Evolutionary conservation across 768 basidiomycete species (phyloP).

Genomic region (Tephrocybe rancida): DNA sequence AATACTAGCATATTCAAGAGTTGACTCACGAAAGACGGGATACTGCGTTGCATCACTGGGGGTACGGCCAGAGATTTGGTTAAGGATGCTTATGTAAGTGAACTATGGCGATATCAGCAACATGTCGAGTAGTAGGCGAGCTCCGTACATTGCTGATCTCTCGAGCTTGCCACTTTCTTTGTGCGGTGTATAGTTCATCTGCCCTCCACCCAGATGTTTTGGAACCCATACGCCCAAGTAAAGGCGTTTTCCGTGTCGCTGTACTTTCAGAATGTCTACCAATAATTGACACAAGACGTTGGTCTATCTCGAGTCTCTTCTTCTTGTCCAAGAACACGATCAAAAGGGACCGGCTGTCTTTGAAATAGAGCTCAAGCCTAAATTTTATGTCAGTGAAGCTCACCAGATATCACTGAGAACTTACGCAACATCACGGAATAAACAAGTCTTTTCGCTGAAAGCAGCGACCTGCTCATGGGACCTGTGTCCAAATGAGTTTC

Average conservation of each 20-base stretch:
- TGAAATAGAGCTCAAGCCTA: conserved; percentile 91
- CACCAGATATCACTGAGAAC: conserved; percentile 28
- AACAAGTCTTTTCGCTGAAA: conserved; percentile 79
- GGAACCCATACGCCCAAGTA: conserved; percentile 54
- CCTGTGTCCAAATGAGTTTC: conserved; percentile 44
- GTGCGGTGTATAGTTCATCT: conserved; percentile 72
- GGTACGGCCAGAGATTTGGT: conserved; percentile 90
- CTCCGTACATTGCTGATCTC: conserved; percentile 86
- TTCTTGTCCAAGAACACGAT: conserved; percentile 77
- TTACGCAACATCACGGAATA: conserved; percentile 92
- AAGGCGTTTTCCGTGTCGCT: conserved; percentile 55
- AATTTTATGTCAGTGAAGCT: neutral
- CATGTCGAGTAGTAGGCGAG: neutral
- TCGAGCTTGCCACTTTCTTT: conserved; percentile 83
- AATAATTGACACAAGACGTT: conserved; percentile 52
- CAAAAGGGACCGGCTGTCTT: conserved; percentile 86
- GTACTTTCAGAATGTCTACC: conserved; percentile 42
- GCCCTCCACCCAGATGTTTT: conserved; percentile 49
- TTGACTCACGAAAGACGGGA: conserved; percentile 78
- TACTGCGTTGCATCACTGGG: conserved; percentile 96
- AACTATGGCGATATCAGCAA: conserved; percentile 50
- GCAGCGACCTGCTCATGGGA: conserved; percentile 75
- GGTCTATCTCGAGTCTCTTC: conserved; percentile 61
- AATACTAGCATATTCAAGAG: neutral
- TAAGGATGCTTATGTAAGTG: conserved; percentile 85